Conservation (phyloP, 2,329 filamentous ascomycete species). For the Fusarium guadeloupense region DNA sequence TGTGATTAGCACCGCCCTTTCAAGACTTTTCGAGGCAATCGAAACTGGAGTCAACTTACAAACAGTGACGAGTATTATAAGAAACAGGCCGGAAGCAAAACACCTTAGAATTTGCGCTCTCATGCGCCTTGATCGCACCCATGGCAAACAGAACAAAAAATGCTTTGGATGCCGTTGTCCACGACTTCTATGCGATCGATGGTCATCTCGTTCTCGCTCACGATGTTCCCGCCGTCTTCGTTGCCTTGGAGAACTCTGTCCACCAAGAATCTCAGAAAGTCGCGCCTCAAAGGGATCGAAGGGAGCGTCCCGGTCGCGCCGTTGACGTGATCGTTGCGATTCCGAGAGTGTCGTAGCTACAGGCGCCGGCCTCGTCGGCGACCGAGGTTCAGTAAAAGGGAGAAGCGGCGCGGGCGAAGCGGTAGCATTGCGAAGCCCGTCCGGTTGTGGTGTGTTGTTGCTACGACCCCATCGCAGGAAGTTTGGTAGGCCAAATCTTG, state of each 20-base stretch:
- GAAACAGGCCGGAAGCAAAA: slow-evolving; percentile 71
- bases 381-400: slow-evolving; percentile 12
- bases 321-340: slow-evolving; percentile 11
- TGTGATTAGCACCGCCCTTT: slow-evolving; percentile 7
- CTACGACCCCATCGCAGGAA: slow-evolving; percentile 26
- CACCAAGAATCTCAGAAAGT: slow-evolving; percentile 29
- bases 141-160: slow-evolving; percentile 65
- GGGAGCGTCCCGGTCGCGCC: neutral
- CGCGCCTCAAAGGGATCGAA: slow-evolving; percentile 28
- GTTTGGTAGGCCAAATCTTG: slow-evolving; percentile 16
- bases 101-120: slow-evolving; percentile 67
- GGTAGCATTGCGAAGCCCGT: slow-evolving; percentile 17
- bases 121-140: slow-evolving; percentile 62
- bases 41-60: slow-evolving; percentile 62
- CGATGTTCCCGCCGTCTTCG: slow-evolving; percentile 6
- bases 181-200: slow-evolving; percentile 21
- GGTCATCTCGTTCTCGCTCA: slow-evolving; percentile 9
- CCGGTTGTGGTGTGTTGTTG: slow-evolving; percentile 9
- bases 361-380: slow-evolving; percentile 20
- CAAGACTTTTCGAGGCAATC: neutral
- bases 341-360: slow-evolving; percentile 19
- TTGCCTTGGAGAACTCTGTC: neutral
- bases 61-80: slow-evolving; percentile 66
- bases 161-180: slow-evolving; percentile 46
- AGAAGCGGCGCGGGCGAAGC: slow-evolving; percentile 31